These are phyloP conservation scores for Candida fluviatilis DNA, from an alignment of 805 yeast species.

Conservation along the genomic window DNA sequence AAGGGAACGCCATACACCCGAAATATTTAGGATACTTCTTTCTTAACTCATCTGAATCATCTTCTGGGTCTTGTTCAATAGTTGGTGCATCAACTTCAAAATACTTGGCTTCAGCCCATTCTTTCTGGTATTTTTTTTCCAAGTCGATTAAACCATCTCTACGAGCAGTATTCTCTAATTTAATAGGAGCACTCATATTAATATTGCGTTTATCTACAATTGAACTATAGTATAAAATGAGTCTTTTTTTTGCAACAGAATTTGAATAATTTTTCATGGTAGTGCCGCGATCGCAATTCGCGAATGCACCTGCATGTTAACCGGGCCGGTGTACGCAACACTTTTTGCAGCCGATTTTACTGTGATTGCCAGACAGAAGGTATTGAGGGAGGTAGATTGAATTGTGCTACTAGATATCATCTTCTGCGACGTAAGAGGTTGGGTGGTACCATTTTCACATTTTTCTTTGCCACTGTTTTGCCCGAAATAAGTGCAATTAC, in stretches of 20 bases:
- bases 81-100: constrained; percentile 90
- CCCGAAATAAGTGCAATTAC: neutral
- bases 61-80: constrained; percentile 49
- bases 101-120: constrained; percentile 82
- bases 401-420: neutral
- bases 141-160: constrained; percentile 89
- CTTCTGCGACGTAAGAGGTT: constrained; percentile 1
- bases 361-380: too few relatives aligned
- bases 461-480: neutral
- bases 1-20: constrained; percentile 96
- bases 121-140: constrained; percentile 81
- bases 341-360: too few relatives aligned
- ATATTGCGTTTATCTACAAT: neutral
- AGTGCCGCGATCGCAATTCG: neutral
- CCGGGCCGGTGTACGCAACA: too few relatives aligned
- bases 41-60: constrained; percentile 64
- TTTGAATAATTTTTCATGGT: constrained; percentile 1
- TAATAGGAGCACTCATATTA: constrained; percentile 37
- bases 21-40: constrained; percentile 80
- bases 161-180: constrained; percentile 71
- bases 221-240: neutral
- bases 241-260: too few relatives aligned
- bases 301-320: too few relatives aligned
- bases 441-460: neutral
- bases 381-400: too few relatives aligned